Conservation (phyloP, 495 filamentous ascomycete species). For the Hypoxylon cercidicola region DNA sequence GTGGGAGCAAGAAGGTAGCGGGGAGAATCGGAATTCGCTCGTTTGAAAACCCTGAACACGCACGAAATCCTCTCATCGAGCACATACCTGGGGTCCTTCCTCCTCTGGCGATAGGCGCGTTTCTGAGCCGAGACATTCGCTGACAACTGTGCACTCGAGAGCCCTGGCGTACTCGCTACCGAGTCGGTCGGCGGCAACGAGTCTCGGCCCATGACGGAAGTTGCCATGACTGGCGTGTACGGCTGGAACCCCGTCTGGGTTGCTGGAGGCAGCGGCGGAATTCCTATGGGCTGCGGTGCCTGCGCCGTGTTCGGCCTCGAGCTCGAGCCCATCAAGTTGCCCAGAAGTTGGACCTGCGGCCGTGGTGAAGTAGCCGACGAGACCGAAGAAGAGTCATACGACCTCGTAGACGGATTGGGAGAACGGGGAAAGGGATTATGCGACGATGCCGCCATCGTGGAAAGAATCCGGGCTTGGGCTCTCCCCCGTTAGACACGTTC, state of each 20-base stretch:
- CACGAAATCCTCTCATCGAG: slow-evolving; percentile 8
- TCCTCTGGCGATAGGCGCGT: slow-evolving; percentile 89
- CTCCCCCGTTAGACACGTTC: slow-evolving; percentile 53
- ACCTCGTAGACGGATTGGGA: slow-evolving; percentile 62
- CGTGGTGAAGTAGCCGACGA: slow-evolving; percentile 66
- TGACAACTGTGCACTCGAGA: slow-evolving; percentile 54
- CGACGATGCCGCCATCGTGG: slow-evolving; percentile 63
- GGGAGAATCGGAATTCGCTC: slow-evolving; percentile 1
- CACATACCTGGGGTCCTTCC: slow-evolving; percentile 79
- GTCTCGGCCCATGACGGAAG: slow-evolving; percentile 63
- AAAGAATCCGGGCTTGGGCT: slow-evolving; percentile 42
- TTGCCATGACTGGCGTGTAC: slow-evolving; percentile 58
- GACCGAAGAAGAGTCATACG: slow-evolving; percentile 66
- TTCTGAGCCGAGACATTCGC: slow-evolving; percentile 75
- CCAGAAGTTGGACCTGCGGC: slow-evolving; percentile 55
- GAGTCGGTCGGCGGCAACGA: slow-evolving; percentile 64
- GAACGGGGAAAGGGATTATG: slow-evolving; percentile 65
- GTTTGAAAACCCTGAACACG: slow-evolving; percentile 3
- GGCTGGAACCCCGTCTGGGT: slow-evolving; percentile 54
- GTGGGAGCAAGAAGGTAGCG: slow-evolving; percentile 3
- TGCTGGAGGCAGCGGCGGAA: slow-evolving; percentile 53
- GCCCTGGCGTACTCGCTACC: slow-evolving; percentile 60
- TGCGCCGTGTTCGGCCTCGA: slow-evolving; percentile 50
- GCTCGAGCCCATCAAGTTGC: slow-evolving; percentile 57
- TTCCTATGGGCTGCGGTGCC: slow-evolving; percentile 56